Conservation (phyloP, 371 early-diverging fungal species). For the Synchytrium microbalum region DNA sequence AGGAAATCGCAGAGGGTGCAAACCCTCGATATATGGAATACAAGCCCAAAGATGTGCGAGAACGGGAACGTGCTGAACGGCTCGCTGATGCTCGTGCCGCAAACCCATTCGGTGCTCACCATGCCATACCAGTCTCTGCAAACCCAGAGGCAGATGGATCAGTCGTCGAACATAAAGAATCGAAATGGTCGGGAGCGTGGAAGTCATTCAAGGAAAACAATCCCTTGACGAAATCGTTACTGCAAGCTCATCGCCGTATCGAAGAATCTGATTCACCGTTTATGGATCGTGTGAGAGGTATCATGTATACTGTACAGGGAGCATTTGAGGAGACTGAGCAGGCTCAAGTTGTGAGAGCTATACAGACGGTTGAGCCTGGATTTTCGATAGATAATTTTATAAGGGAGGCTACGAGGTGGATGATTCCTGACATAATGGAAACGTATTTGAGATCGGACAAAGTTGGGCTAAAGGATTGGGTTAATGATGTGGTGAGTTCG, state of each 20-base stretch:
- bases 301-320: constrained; percentile 43
- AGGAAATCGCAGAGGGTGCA: constrained; percentile 53
- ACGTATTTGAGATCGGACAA: constrained; percentile 82
- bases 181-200: constrained; percentile 89
- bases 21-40: constrained; percentile 33
- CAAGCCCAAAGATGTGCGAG: constrained; percentile 30
- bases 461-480: constrained; percentile 80
- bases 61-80: constrained; percentile 19
- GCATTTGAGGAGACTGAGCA: constrained; percentile 91
- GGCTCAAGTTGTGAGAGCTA: constrained; percentile 76
- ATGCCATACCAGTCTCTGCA: constrained; percentile 51
- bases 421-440: constrained; percentile 94
- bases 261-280: constrained; percentile 88
- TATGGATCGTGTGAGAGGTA: constrained; percentile 70
- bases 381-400: constrained; percentile 83
- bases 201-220: constrained; percentile 82
- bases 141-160: constrained; percentile 66
- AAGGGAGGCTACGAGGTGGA: constrained; percentile 81
- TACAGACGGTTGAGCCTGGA: constrained; percentile 74
- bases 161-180: constrained; percentile 85
- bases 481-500: constrained; percentile 66
- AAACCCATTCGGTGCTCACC: constrained; percentile 66
- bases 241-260: constrained; percentile 65
- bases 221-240: constrained; percentile 69
- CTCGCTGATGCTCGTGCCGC: constrained; percentile 13